These are phyloP conservation scores for Fusarium ramigenum DNA, from an alignment of 2,329 filamentous ascomycete genomes.

Conservation along the genomic window DNA sequence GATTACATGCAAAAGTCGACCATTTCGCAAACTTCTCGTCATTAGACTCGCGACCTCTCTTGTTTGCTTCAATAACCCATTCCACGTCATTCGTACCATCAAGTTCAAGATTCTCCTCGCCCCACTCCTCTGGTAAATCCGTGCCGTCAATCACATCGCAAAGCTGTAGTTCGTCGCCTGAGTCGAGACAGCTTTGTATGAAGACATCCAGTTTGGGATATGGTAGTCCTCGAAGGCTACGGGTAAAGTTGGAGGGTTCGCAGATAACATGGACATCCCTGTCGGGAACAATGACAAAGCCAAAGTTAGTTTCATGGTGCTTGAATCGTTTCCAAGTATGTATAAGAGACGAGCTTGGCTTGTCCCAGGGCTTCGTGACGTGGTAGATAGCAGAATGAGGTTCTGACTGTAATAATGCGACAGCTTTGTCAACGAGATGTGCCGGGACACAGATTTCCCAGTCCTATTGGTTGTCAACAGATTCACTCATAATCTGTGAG, in stretches of 20 bases:
- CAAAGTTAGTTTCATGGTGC: accelerated
- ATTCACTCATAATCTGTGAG: accelerated
- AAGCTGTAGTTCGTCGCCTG: accelerated
- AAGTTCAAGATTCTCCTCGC: not conserved
- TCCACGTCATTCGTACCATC: not conserved
- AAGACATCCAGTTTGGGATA: not conserved
- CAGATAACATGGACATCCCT: not conserved
- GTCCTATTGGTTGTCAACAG: accelerated
- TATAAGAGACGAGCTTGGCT: not conserved
- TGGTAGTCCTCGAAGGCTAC: not conserved
- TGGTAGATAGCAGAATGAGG: not conserved
- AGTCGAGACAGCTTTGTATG: not conserved
- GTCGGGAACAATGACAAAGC: not conserved
- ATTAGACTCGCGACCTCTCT: accelerated
- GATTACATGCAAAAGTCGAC: not conserved
- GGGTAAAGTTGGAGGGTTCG: not conserved
- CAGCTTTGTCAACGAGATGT: not conserved
- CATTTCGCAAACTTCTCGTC: not conserved
- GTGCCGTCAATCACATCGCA: not conserved
- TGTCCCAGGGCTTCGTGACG: not conserved
- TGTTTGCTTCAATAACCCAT: not conserved
- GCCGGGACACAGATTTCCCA: conserved; percentile 1
- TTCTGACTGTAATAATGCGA: not conserved
- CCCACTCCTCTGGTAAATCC: not conserved
- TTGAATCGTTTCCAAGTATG: not conserved